Evolutionary conservation across 2,329 filamentous ascomycete genomes (phyloP).

Genomic region (Helicocarpus griseus): DNA sequence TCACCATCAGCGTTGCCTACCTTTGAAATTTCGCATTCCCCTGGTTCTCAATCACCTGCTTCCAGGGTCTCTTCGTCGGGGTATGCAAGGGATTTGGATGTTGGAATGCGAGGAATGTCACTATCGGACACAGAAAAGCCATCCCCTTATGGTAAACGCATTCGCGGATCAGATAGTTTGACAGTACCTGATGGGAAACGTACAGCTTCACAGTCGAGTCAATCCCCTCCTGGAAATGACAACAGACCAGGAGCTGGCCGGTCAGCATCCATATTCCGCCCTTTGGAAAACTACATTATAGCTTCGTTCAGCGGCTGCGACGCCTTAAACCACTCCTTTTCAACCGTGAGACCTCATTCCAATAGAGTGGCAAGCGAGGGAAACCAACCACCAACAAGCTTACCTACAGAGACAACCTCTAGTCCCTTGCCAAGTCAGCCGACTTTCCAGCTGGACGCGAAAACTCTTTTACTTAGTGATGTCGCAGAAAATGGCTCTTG

Average conservation of each 20-base stretch:
- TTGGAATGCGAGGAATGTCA: background rate
- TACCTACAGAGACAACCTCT: conserved; percentile 22
- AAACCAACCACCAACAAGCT: conserved; percentile 25
- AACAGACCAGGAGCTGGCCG: conserved; percentile 31
- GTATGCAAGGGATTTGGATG: background rate
- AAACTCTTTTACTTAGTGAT: conserved; percentile 62
- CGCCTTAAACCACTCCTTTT: conserved; percentile 69
- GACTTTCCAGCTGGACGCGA: conserved; percentile 60
- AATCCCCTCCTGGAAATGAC: conserved; percentile 3
- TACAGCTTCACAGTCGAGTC: conserved; percentile 9
- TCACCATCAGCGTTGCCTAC: background rate
- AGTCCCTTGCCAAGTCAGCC: conserved; percentile 25
- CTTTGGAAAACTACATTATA: conserved; percentile 68
- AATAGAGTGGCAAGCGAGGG: conserved; percentile 37
- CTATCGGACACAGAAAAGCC: background rate
- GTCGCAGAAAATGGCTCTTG: conserved; percentile 72
- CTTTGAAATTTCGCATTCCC: background rate
- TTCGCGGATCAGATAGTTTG: background rate
- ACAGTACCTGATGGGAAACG: background rate
- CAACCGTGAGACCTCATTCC: conserved; percentile 38
- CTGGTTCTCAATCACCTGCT: background rate
- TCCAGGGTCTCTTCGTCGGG: conserved; percentile 4
- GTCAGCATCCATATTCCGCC: conserved; percentile 54
- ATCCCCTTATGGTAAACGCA: background rate
- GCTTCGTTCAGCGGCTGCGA: conserved; percentile 58